These are phyloP conservation scores for Claviceps pusilla DNA, from an alignment of 2,329 filamentous ascomycete genomes.

Conservation along the genomic window DNA sequence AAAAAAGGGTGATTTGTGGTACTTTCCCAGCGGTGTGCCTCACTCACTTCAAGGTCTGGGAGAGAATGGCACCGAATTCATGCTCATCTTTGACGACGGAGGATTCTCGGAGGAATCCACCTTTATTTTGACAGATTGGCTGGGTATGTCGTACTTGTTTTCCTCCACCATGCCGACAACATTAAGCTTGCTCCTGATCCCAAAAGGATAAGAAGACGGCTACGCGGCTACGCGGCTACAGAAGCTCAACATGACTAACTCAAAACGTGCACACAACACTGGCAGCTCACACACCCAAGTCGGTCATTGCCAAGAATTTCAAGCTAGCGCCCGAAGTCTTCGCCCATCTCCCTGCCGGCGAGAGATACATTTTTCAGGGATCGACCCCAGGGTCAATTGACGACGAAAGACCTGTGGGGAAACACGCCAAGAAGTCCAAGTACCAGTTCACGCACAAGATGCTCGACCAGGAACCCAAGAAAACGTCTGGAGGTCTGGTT, in stretches of 20 bases:
- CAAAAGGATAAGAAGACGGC: too few relatives aligned
- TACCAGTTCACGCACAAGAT: slow-evolving; percentile 57
- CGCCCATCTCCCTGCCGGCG: slow-evolving; percentile 45
- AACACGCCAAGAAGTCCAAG: slow-evolving; percentile 50
- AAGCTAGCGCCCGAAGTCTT: slow-evolving; percentile 57
- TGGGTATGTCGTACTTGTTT: slow-evolving; percentile 28
- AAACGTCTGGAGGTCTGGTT: slow-evolving; percentile 53
- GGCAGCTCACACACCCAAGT: slow-evolving; percentile 52
- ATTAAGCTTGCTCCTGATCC: too few relatives aligned
- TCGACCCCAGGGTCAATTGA: slow-evolving; percentile 48
- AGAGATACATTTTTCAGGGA: slow-evolving; percentile 69
- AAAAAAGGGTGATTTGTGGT: slow-evolving; percentile 64
- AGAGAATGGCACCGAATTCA: slow-evolving; percentile 40
- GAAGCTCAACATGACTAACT: background rate
- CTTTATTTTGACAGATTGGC: slow-evolving; percentile 59
- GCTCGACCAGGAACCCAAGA: slow-evolving; percentile 51
- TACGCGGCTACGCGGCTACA: too few relatives aligned
- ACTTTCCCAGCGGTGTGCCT: slow-evolving; percentile 63
- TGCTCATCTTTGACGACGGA: slow-evolving; percentile 35
- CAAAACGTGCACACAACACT: background rate
- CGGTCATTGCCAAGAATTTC: slow-evolving; percentile 62
- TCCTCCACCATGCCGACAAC: too few relatives aligned
- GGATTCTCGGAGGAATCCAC: slow-evolving; percentile 47
- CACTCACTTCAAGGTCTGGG: slow-evolving; percentile 62
- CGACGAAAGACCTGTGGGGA: slow-evolving; percentile 46